Evolutionary conservation across 78 protist species (phyloP).

Genomic region (Protostelium mycophagum): DNA sequence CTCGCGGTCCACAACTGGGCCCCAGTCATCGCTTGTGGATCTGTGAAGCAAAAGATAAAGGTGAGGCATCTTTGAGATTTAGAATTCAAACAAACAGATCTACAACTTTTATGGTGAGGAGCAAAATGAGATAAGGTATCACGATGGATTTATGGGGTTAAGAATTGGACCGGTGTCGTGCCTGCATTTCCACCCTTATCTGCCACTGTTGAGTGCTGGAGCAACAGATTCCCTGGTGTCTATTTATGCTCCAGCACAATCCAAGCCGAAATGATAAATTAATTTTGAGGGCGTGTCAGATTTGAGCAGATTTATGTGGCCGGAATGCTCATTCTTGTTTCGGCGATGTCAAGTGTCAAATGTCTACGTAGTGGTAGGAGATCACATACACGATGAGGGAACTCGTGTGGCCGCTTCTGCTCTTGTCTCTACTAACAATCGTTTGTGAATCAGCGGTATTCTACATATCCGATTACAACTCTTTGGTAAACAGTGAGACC

Average conservation of each 20-base stretch:
- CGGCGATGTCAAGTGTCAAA: no score
- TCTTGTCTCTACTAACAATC: no score
- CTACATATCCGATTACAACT: no score
- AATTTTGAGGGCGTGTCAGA: no score
- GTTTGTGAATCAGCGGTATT: no score
- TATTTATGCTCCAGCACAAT: constrained; percentile 29
- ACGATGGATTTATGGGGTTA: constrained; percentile 89
- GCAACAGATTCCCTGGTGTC: constrained; percentile 72
- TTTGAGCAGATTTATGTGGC: no score
- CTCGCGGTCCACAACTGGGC: constrained; percentile 50
- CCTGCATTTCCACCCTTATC: constrained; percentile 84
- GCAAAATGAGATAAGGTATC: constrained; percentile 64
- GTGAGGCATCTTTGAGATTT: neutral
- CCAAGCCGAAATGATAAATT: neutral
- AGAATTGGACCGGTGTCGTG: constrained; percentile 85
- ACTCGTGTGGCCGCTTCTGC: no score
- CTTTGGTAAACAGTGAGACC: no score
- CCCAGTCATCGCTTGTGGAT: constrained; percentile 58
- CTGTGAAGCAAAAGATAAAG: constrained; percentile 42
- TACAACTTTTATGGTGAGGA: constrained; percentile 62
- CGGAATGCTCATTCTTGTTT: no score
- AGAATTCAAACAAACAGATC: neutral
- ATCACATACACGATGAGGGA: no score
- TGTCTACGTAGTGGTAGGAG: no score
- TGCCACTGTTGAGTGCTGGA: constrained; percentile 76